Evolutionary conservation across 2,329 filamentous ascomycete species (phyloP), one percentile per base, ranked within the genome.

Genomic region (Phaeoacremonium minimum): DNA sequence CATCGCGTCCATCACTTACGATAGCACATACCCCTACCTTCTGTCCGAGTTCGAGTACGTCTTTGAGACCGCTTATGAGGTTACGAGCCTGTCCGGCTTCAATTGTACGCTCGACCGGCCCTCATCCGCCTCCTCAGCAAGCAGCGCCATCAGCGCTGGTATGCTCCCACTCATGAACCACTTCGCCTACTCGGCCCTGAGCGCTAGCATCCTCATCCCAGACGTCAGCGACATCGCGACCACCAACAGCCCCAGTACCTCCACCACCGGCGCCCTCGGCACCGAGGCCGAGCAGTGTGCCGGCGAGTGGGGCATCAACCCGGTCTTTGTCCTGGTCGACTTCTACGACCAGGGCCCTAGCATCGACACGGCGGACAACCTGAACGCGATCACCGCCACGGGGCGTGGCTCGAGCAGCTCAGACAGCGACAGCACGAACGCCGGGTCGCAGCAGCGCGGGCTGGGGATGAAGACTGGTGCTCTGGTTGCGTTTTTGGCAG

Each of bases 111-210:
- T 87, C 4, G 69, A 84, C 51, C 78, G 87, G 1, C 87, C 87
- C 0, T 59, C 70, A 0, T 57, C 59, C 6, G 61, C 80, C 20
- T 56, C 60, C 15, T 54, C 65, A 4, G 71, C 71, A 33, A 51
- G 71, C 13, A 50, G 66, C 2, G 85, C 83, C 2, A 52, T 85
- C 17, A 52, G 66, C 1, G 67, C 69, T 2, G 75, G 75, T 47
- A 72, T 78, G 48, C 71, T 93, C 56, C 78, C 85, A 17, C 66
- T 93, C 8, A 72, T 87, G 66, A 93, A 93, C 67, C 87, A 93
- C 64, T 91, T 93, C 66, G 72, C 84, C 36, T 81, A 90, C 64
- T 63, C 70, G 39, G 60, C 54, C 5, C 53, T 79, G 15, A 55
- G 66, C n/a, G 58, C 71, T 4, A 68, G 67, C 41, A 75, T 87